Evolutionary conservation across 2,329 filamentous ascomycete species (phyloP), one percentile per base, ranked within the genome.

Genomic region (Podosphaera xanthii): DNA sequence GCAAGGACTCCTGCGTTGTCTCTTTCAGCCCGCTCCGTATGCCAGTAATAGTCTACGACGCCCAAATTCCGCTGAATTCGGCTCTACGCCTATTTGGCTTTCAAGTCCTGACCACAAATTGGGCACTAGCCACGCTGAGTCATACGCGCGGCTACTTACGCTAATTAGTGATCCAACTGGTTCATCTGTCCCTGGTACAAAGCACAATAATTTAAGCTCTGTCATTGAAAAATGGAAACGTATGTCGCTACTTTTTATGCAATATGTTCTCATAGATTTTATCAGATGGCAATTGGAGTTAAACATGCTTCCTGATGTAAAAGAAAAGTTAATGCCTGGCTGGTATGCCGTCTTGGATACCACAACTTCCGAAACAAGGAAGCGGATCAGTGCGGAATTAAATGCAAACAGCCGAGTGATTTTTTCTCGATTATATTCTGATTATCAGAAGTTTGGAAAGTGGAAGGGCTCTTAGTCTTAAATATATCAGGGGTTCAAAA

Each of bases 381-480:
- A 75, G 67, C 74, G 80, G 34, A 68, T 83, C 60, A 80, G 78
- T 63, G 57, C 58, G 14, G 80, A 83, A 63, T 73, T 83, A 70
- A 80, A 83, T 66, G 72, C 71, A 2, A 78, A 76, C 63, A 80
- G 80, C 5, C 71, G 81, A 61, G 79, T 77, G 0, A 75, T 84
- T 35, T 74, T 82, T 67, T 73, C 73, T 63, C 75, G 77, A 61
- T 71, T 83, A 72, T 82, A 76, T 62, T 77, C 75, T 65, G 72
- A 76, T 67, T 84, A 80, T 67, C 73, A 73, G 67, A 79, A 75
- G 69, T 82, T 82, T 71, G 80, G 80, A 49, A 82, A 81, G 72
- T 83, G 80, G 79, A 79, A 65, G 56, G 66, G 66, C 33, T 49
- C 57, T 36, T 58, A 38, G 50, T 36, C 10, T 22, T 36, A 46